Evolutionary conservation across 2,329 filamentous ascomycete species (phyloP).

Genomic region (Penicillium sp.): DNA sequence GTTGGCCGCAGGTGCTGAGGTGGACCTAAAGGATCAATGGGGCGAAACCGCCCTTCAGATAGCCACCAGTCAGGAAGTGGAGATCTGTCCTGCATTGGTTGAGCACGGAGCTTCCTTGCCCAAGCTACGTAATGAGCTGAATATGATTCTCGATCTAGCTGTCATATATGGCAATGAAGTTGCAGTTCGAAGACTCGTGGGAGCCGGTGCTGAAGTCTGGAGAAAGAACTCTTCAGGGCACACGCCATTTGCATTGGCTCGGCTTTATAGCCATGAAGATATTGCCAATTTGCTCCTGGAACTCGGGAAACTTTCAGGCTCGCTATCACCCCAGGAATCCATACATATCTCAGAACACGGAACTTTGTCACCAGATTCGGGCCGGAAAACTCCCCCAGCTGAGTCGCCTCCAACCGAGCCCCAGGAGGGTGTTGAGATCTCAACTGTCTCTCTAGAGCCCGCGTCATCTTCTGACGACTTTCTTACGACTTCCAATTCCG

Average conservation of each 20-base stretch:
- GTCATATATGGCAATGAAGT: conserved; percentile 1
- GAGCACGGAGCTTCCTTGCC: background rate
- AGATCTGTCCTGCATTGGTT: background rate
- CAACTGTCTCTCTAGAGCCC: background rate
- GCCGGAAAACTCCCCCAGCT: background rate
- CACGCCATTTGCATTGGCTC: conserved; percentile 2
- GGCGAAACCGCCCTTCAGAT: conserved; percentile 1
- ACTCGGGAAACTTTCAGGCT: background rate
- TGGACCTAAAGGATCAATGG: conserved; percentile 5
- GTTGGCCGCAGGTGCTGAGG: conserved; percentile 1
- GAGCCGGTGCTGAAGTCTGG: conserved; percentile 9
- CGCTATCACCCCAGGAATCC: background rate
- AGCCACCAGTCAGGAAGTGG: background rate
- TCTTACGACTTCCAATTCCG: background rate
- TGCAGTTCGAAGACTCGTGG: conserved; percentile 3
- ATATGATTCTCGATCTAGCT: background rate
- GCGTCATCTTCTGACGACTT: background rate
- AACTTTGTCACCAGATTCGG: background rate
- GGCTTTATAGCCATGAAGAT: background rate
- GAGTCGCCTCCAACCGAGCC: background rate
- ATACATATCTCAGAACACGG: background rate
- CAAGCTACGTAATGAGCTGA: background rate
- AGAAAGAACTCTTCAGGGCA: background rate
- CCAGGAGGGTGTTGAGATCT: background rate
- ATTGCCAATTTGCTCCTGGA: conserved; percentile 8